A percentile compares a stretch with the other conserved stretches of the same genome.
These are phyloP conservation scores for Emiliania huxleyi DNA, from an alignment of 78 protist species.

Conservation along the genomic window DNA sequence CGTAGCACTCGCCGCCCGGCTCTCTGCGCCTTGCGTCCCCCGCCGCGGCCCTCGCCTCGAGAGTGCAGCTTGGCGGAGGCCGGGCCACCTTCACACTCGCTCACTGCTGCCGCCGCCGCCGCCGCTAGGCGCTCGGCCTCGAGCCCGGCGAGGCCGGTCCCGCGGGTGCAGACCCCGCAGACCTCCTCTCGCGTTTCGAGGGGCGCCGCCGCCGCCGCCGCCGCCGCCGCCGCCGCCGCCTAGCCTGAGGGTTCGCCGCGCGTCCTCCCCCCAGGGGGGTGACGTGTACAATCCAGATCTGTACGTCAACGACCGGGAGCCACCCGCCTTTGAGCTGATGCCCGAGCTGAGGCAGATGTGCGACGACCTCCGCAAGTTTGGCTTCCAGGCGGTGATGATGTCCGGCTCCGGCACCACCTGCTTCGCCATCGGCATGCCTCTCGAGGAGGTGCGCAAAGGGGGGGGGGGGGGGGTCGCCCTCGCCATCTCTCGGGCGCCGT, in stretches of 20 bases:
- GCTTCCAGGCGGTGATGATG: slow-evolving; percentile 4
- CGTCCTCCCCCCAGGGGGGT: not conserved
- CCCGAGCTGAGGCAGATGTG: not conserved
- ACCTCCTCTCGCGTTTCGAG: not conserved
- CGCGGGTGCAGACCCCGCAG: slow-evolving; percentile 12
- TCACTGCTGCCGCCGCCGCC: not conserved
- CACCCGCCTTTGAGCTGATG: not conserved
- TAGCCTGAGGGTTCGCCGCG: not conserved
- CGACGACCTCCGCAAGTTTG: not conserved
- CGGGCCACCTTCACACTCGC: too few species aligned
- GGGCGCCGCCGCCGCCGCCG: too few species aligned
- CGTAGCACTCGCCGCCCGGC: not conserved
- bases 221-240: too few species aligned
- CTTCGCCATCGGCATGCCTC: slow-evolving; percentile 7
- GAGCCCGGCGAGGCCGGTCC: not conserved
- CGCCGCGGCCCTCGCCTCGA: too few species aligned
- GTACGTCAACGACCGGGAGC: slow-evolving; percentile 47
- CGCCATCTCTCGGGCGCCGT: too few species aligned
- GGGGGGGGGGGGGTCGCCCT: too few species aligned
- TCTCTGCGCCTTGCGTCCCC: too few species aligned
- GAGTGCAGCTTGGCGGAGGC: too few species aligned
- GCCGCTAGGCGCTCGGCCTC: not conserved
- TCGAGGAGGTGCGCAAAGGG: too few species aligned
- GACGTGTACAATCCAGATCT: not conserved
- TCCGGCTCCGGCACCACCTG: slow-evolving; percentile 38